A percentile compares a stretch with the other conserved stretches of the same genome.
phyloP scores from a whole-genome alignment of 129 eudicot species.

The Kitagawia praeruptora region DNA sequence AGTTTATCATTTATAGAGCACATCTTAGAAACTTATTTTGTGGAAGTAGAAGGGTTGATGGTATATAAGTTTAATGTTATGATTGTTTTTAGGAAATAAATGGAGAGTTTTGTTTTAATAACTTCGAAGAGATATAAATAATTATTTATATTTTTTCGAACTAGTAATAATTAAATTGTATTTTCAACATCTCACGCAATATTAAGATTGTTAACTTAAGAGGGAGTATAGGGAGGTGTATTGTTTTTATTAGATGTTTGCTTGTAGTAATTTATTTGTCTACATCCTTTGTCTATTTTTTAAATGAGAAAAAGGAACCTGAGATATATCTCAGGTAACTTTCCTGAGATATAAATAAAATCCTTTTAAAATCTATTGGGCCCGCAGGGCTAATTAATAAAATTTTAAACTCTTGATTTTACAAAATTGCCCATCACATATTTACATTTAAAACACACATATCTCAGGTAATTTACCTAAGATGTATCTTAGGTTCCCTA shows the following conservation, averaged over 20 bases:
- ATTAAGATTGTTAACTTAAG: background rate
- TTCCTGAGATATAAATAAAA: too few relatives aligned
- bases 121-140: background rate
- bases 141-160: too few relatives aligned
- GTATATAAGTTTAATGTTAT: background rate
- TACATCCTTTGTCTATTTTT: background rate
- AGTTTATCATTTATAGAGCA: background rate
- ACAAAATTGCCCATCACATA: too few relatives aligned
- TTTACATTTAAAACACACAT: too few relatives aligned
- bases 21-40: background rate
- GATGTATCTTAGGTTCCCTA: too few relatives aligned
- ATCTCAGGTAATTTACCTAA: too few relatives aligned
- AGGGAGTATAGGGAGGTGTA: background rate
- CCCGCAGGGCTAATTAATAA: too few relatives aligned
- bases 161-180: background rate
- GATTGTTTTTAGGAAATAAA: background rate
- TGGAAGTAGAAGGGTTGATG: background rate
- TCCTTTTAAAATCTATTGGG: too few relatives aligned
- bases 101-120: background rate
- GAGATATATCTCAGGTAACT: too few relatives aligned
- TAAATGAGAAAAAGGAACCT: too few relatives aligned
- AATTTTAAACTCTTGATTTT: too few relatives aligned
- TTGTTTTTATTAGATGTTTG: background rate
- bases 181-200: background rate
- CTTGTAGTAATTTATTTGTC: background rate